Base-by-base conservation (phyloP, 192 early-diverging fungal species). In the Geranomyces variabilis region DNA sequence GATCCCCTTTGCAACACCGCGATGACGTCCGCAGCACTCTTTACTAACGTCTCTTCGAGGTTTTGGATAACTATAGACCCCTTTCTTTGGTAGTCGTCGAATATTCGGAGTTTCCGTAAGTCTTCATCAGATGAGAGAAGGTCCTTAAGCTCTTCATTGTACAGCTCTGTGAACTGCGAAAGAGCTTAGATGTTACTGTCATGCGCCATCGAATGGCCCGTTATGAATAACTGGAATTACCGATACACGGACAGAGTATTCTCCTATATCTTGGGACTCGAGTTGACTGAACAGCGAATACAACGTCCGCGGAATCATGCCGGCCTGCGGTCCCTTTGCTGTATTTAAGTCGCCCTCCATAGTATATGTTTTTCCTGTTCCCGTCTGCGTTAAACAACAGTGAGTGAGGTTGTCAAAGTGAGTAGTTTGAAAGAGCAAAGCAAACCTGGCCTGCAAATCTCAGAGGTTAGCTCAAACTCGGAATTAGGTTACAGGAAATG, bases 121-220 rank as follows among this genome's bases (percentile, higher is more conserved):
- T 79, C 77, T 55, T 89, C 84, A 12, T 79, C 84, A 12, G 79
- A 71, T 0, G 86, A 82, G n/a, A 99, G 71, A 19, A 99, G 79
- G 78, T 99, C 97, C n/a, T 90, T 86, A 34, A 97, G 77, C 55
- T 97, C 91, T 77, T 99, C 96, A 73, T 99, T 99, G 81, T 97
- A 99, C 13, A 99, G 77, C 79, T 99, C 97, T 15, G 96, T 75
- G 62, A 88, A 94, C 81, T 82, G 43, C 28, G 41, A 28, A 12
- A 13, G 36, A 28, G 57, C 5, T 14, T 51, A 53, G 13, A 57
- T 49, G 24, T 9, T 26, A 12, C 3, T 53, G n/a, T 26, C 51
- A 15, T 47, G 12, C 19, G 10, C 46, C 19, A 13, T 47, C 51
- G 4, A 15, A 53, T 3, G 24, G 24, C 36, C 5, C 3, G 36